Evolutionary conservation across 208 protist species (phyloP).

Genomic region (Wallacemonas sp.): DNA sequence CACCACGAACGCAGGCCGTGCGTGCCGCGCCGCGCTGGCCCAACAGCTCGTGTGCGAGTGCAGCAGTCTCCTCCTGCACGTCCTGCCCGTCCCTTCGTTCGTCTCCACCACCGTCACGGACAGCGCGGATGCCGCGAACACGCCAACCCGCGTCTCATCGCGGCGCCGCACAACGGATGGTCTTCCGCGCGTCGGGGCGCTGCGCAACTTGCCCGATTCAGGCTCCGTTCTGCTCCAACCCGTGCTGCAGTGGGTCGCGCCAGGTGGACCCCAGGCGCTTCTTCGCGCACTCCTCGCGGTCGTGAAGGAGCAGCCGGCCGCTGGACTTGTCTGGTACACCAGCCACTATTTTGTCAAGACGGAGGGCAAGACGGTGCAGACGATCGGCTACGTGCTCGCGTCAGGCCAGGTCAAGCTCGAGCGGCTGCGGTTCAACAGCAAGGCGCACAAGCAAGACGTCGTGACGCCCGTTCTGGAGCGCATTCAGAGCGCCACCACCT

Average conservation of each 20-base stretch:
- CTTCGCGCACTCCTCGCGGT: slow-evolving; percentile 27
- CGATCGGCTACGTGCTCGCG: slow-evolving; percentile 42
- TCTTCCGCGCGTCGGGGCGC: slow-evolving; percentile 24
- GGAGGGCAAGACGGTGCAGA: slow-evolving; percentile 42
- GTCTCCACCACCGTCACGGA: neutral
- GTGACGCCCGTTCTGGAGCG: slow-evolving; percentile 20
- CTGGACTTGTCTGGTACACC: slow-evolving; percentile 38
- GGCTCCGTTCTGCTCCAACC: slow-evolving; percentile 33
- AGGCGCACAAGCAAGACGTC: slow-evolving; percentile 36
- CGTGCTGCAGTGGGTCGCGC: slow-evolving; percentile 46
- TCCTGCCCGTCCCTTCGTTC: too few species aligned
- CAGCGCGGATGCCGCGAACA: neutral
- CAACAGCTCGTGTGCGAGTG: slow-evolving; percentile 34
- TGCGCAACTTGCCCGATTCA: slow-evolving; percentile 23
- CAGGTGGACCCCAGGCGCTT: slow-evolving; percentile 36
- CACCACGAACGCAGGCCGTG: slow-evolving; percentile 30
- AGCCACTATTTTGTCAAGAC: slow-evolving; percentile 34
- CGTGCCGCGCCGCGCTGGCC: slow-evolving; percentile 26
- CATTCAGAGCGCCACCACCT: neutral
- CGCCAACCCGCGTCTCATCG: neutral
- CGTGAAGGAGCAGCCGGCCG: slow-evolving; percentile 25
- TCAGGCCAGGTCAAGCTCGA: slow-evolving; percentile 27
- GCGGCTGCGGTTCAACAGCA: slow-evolving; percentile 36
- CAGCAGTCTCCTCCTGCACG: slow-evolving; percentile 9
- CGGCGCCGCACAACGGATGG: slow-evolving; percentile 2